Evolutionary conservation across 768 basidiomycete genomes (phyloP), one percentile per base, ranked within the genome.

Genomic region (Vararia minispora): DNA sequence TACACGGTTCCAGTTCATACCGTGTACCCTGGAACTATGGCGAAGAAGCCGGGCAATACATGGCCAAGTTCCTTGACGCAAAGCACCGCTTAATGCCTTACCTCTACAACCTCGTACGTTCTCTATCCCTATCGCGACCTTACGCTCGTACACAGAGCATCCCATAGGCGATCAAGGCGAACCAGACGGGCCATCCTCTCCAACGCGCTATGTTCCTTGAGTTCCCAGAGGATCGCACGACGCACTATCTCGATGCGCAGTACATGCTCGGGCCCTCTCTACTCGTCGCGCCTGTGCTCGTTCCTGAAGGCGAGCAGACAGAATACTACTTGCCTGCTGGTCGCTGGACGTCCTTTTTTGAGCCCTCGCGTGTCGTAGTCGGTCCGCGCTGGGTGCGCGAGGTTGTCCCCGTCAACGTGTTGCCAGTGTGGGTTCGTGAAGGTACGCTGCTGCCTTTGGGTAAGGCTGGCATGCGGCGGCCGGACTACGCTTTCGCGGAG

Each of bases 1-100:
- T 86, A 30, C 82, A 86, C 44, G 81, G 81, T 3, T 79, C 76
- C 5, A 63, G 67, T 16, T 81, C 80, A 10, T 84, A 84, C 51
- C 74, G 82, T 8, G 79, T 86, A 2, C 82, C 81, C 2, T 86
- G 80, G 81, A 65, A 75, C 40, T 81, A 78, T 46, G 79, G 80
- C 10, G 76, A 77, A 55, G 76, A 71, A n/a, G 71, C 79, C 5
- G 75, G 75, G 5, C 65, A 66, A 43, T 69, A 65, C 50, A 76
- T 79, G 75, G 64, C 74, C 10, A 68, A 61, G 45, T 68, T 78
- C 54, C 58, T 82, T 31, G 68, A 76, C 39, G 64, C 67, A 8
- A 84, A 81, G 52, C 71, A 82, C 57, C 59, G 78, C 26, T 59
- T 86, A 35, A 83, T 83, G 79, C 83, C 81, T 0, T 83, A 84